A percentile compares a stretch with the other conserved stretches of the same genome.
These are phyloP conservation scores for Sutorius eximius DNA, from an alignment of 1,284 basidiomycete species.

Conservation along the genomic window DNA sequence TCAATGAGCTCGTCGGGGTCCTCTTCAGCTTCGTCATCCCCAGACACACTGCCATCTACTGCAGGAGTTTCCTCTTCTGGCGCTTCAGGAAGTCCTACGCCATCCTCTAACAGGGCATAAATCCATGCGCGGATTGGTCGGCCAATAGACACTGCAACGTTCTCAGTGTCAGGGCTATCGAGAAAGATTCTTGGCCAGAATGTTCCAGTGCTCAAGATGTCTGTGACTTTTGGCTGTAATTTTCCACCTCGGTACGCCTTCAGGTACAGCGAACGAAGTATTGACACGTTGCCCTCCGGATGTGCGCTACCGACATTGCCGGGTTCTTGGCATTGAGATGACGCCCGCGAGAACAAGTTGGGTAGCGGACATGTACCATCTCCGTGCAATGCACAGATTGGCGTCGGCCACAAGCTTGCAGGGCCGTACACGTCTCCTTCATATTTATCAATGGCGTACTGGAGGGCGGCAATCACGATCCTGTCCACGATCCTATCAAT, in stretches of 20 bases:
- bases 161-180: conserved; percentile 73
- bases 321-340: conserved; percentile 24
- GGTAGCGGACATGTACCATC: conserved; percentile 54
- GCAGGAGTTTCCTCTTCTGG: conserved; percentile 17
- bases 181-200: conserved; percentile 73
- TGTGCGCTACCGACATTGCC: conserved; percentile 35
- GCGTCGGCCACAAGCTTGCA: conserved; percentile 48
- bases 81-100: conserved; percentile 53
- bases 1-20: conserved; percentile 61
- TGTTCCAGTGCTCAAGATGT: conserved; percentile 59
- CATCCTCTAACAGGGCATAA: conserved; percentile 68
- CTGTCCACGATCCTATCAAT: conserved; percentile 62
- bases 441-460: conserved; percentile 68
- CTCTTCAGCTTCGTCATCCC: conserved; percentile 28
- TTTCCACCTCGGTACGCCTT: conserved; percentile 62
- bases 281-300: conserved; percentile 16
- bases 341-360: conserved; percentile 51
- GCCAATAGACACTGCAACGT: conserved; percentile 58
- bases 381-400: conserved; percentile 59
- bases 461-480: conserved; percentile 69
- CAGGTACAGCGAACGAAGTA: conserved; percentile 45
- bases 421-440: conserved; percentile 39
- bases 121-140: conserved; percentile 63
- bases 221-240: conserved; percentile 57
- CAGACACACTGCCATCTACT: conserved; percentile 15